Evolutionary conservation across 352 stramenopile species (phyloP).

Genomic region (Aphanomyces stellatus): DNA sequence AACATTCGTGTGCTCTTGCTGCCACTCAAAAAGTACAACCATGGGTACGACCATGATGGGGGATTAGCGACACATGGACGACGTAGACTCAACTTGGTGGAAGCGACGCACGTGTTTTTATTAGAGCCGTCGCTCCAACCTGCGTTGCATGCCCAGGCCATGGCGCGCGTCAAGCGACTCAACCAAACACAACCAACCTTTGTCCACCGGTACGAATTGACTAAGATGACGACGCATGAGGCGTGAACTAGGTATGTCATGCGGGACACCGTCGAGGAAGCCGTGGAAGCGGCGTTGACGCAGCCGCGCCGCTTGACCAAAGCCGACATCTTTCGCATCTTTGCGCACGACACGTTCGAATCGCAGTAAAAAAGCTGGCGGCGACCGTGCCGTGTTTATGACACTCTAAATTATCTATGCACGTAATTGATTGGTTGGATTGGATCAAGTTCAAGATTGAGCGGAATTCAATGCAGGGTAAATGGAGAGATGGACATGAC

Average conservation of each 20-base stretch:
- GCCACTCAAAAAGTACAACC: slow-evolving; percentile 21
- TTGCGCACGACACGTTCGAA: not conserved
- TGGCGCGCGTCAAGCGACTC: slow-evolving; percentile 15
- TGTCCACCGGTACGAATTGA: slow-evolving; percentile 6
- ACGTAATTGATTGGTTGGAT: too few species aligned
- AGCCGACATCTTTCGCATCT: not conserved
- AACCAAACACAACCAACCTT: slow-evolving; percentile 14
- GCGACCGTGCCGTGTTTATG: too few species aligned
- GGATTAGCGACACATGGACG: not conserved
- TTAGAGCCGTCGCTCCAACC: slow-evolving; percentile 14
- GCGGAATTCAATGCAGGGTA: too few species aligned
- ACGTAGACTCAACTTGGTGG: slow-evolving; percentile 16
- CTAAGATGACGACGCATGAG: not conserved
- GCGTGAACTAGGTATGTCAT: not conserved
- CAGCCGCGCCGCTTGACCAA: not conserved
- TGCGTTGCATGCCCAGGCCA: slow-evolving; percentile 14
- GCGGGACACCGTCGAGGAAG: not conserved
- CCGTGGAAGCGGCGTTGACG: not conserved
- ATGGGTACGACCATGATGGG: not conserved
- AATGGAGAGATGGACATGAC: too few species aligned
- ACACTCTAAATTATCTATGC: too few species aligned
- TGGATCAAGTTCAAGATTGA: too few species aligned
- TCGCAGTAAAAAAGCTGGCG: too few species aligned
- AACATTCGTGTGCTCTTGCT: slow-evolving; percentile 3
- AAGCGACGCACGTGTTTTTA: slow-evolving; percentile 20